Evolutionary conservation across 345 rosid species (phyloP).

Genomic region (Hypericum perforatum): DNA sequence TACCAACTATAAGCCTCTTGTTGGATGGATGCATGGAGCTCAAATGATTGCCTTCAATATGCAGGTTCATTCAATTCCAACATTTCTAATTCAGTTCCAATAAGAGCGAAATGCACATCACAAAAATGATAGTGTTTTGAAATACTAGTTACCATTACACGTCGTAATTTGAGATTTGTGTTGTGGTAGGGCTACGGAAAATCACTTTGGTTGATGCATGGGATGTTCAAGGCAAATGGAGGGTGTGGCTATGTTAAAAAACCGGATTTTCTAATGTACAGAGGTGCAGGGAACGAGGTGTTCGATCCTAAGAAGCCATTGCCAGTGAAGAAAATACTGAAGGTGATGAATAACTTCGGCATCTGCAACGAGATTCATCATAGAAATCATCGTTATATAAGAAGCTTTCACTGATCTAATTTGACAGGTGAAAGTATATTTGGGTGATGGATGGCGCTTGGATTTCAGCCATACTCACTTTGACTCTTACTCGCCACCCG

Average conservation of each 20-base stretch:
- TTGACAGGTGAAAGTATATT: constrained; percentile 14
- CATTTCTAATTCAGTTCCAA: neutral
- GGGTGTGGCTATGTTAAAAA: constrained; percentile 24
- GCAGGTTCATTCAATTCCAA: constrained; percentile 42
- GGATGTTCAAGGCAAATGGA: constrained; percentile 23
- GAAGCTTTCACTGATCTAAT: neutral
- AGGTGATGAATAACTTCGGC: neutral
- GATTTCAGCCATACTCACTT: constrained; percentile 21
- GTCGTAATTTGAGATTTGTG: neutral
- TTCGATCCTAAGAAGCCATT: constrained; percentile 3
- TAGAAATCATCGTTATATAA: no score
- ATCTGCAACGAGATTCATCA: neutral
- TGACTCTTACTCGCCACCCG: constrained; percentile 23
- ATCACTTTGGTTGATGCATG: constrained; percentile 22
- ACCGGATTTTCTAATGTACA: constrained; percentile 15
- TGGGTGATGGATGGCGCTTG: constrained; percentile 23
- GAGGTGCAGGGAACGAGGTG: constrained; percentile 5
- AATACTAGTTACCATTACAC: no score
- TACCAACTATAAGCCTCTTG: constrained; percentile 60
- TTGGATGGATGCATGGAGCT: constrained; percentile 80
- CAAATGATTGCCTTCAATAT: constrained; percentile 88
- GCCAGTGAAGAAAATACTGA: constrained; percentile 9
- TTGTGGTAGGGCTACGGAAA: constrained; percentile 16
- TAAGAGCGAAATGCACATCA: no score
- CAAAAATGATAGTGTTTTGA: no score